These are phyloP conservation scores for Symmetrospora coprosmae DNA, from an alignment of 768 basidiomycete species.

Conservation along the genomic window DNA sequence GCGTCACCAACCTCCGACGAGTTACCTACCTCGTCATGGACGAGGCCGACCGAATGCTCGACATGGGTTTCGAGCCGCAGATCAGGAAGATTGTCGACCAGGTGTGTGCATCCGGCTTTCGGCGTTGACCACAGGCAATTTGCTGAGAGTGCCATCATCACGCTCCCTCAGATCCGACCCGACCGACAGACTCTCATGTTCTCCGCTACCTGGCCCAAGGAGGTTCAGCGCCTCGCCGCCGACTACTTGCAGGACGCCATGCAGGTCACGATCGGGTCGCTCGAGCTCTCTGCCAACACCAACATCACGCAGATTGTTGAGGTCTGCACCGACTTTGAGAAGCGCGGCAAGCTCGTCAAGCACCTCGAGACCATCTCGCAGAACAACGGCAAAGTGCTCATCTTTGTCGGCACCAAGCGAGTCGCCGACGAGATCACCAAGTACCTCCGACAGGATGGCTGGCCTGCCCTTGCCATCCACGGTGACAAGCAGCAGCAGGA, in stretches of 20 bases:
- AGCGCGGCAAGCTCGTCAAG: slow-evolving; percentile 86
- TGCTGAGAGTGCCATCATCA: neutral
- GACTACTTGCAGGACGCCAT: slow-evolving; percentile 94
- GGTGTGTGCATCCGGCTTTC: too few species aligned
- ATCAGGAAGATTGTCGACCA: slow-evolving; percentile 96
- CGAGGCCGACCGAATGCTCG: slow-evolving; percentile 98
- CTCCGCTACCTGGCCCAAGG: slow-evolving; percentile 99
- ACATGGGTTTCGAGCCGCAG: slow-evolving; percentile 99
- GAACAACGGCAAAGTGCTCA: slow-evolving; percentile 96
- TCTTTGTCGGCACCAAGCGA: slow-evolving; percentile 94
- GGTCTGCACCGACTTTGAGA: slow-evolving; percentile 93
- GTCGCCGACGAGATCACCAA: slow-evolving; percentile 98
- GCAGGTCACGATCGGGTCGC: slow-evolving; percentile 96
- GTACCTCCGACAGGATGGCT: slow-evolving; percentile 90
- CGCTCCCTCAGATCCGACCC: slow-evolving; percentile 64
- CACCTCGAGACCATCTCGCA: slow-evolving; percentile 90
- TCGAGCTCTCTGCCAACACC: slow-evolving; percentile 96
- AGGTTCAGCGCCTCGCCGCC: slow-evolving; percentile 91
- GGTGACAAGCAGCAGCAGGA: slow-evolving; percentile 99
- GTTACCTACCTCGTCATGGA: slow-evolving; percentile 98
- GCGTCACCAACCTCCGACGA: slow-evolving; percentile 89
- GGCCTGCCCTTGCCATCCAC: slow-evolving; percentile 99
- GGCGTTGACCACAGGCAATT: neutral
- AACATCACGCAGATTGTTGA: slow-evolving; percentile 93
- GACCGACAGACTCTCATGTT: slow-evolving; percentile 98